These are phyloP conservation scores for Tephrocybe sp. DNA, from an alignment of 768 basidiomycete species.

Conservation along the genomic window DNA sequence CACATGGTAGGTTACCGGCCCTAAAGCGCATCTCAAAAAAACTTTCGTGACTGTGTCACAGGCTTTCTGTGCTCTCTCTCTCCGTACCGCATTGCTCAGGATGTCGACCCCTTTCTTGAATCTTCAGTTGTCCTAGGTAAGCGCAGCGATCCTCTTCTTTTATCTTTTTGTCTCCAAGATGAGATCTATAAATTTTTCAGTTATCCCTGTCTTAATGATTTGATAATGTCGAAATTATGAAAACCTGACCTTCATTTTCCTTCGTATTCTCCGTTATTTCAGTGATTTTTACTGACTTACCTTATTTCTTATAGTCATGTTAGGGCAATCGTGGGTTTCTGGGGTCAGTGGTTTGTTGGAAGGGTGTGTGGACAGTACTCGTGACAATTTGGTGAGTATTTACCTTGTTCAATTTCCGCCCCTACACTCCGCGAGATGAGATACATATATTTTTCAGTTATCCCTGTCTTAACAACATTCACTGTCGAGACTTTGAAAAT, in stretches of 20 bases:
- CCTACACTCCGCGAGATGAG: slow-evolving; percentile 20
- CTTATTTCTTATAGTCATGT: neutral
- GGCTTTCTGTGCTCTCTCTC: neutral
- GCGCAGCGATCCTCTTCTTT: neutral
- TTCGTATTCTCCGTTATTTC: neutral
- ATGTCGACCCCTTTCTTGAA: neutral
- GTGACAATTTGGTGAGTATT: slow-evolving; percentile 2
- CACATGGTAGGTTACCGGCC: too few species aligned
- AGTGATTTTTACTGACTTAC: neutral
- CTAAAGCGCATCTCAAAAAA: slow-evolving; percentile 5
- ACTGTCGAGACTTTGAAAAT: slow-evolving; percentile 29
- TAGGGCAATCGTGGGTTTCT: too few species aligned
- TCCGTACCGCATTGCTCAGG: neutral
- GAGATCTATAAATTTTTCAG: slow-evolving; percentile 29
- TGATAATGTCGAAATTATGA: slow-evolving; percentile 28
- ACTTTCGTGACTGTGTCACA: neutral
- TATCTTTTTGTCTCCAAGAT: slow-evolving; percentile 14
- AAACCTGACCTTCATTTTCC: slow-evolving; percentile 22
- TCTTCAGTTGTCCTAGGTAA: slow-evolving; percentile 18
- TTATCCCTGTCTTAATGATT: slow-evolving; percentile 34
- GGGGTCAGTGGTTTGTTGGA: too few species aligned
- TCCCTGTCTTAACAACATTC: slow-evolving; percentile 30
- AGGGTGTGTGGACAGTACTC: too few species aligned
- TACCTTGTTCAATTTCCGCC: neutral
- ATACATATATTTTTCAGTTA: slow-evolving; percentile 30